Conservation (phyloP, 768 basidiomycete species). For the Serendipita sp. region DNA sequence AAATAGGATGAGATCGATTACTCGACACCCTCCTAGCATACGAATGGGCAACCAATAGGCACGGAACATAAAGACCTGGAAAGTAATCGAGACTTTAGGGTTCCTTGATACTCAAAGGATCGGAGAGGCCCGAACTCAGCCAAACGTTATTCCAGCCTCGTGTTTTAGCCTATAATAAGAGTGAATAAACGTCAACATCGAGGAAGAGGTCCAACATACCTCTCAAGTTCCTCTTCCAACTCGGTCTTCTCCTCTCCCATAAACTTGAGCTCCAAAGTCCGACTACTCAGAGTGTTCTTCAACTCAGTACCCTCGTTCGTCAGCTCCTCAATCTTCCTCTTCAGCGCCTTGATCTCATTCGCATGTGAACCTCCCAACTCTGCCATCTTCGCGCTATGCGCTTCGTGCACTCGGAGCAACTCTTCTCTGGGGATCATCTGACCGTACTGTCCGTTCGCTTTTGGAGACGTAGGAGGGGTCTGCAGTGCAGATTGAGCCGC, state of each 20-base stretch:
- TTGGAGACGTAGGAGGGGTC: constrained; percentile 24
- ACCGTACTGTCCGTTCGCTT: constrained; percentile 30
- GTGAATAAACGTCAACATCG: not conserved
- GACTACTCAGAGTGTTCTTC: constrained; percentile 45
- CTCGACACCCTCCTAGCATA: too few species aligned
- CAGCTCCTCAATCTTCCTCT: constrained; percentile 40
- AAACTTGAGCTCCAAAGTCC: constrained; percentile 69
- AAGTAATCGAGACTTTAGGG: too few species aligned
- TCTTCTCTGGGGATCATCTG: constrained; percentile 57
- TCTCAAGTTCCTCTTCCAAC: constrained; percentile 52
- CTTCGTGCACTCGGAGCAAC: constrained; percentile 61
- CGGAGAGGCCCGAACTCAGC: too few species aligned
- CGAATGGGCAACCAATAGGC: too few species aligned
- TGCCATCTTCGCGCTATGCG: constrained; percentile 66
- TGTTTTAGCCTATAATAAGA: not conserved
- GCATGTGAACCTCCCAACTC: constrained; percentile 58
- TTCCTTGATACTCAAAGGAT: too few species aligned
- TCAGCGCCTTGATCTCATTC: constrained; percentile 35
- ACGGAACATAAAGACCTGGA: too few species aligned
- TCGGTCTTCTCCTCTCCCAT: constrained; percentile 71
- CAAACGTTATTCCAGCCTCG: not conserved
- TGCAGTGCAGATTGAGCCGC: constrained; percentile 33
- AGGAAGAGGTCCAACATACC: constrained; percentile 27
- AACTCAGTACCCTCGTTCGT: constrained; percentile 33
- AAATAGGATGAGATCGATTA: too few species aligned